Conservation (phyloP, 169 alveolate species). For the Fabrea salina region DNA sequence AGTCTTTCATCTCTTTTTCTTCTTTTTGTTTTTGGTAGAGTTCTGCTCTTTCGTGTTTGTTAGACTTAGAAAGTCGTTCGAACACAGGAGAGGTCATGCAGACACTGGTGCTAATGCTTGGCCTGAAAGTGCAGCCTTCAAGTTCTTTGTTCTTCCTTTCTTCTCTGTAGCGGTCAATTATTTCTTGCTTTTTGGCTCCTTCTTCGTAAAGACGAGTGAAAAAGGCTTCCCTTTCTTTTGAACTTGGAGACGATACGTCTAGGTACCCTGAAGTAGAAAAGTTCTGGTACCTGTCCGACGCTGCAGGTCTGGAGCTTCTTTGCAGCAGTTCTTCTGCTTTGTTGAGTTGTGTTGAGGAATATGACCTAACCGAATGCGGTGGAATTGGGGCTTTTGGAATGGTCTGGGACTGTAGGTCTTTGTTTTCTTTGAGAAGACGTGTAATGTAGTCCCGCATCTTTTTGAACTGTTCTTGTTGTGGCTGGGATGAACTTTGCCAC, state of each 20-base stretch:
- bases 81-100: neutral
- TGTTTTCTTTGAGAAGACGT: neutral
- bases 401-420: neutral
- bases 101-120: neutral
- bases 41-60: neutral
- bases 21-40: neutral
- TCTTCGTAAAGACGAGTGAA: conserved; percentile 1
- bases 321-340: neutral
- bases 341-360: too few relatives aligned
- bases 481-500: too few relatives aligned
- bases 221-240: neutral
- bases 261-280: neutral
- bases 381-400: too few relatives aligned
- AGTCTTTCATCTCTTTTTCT: neutral
- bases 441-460: neutral
- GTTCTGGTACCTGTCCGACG: neutral
- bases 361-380: too few relatives aligned
- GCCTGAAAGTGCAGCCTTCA: neutral
- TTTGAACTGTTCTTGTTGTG: neutral
- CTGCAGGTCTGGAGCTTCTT: neutral
- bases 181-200: neutral
- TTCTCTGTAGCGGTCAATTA: neutral
- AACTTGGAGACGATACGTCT: neutral
- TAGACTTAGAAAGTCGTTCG: neutral
- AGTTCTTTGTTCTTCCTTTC: neutral